Percentiles rank a stretch among this genome's conserved stretches.
Conservation (phyloP, 164 flowering plant species). For the Magnolia changhungtana region DNA sequence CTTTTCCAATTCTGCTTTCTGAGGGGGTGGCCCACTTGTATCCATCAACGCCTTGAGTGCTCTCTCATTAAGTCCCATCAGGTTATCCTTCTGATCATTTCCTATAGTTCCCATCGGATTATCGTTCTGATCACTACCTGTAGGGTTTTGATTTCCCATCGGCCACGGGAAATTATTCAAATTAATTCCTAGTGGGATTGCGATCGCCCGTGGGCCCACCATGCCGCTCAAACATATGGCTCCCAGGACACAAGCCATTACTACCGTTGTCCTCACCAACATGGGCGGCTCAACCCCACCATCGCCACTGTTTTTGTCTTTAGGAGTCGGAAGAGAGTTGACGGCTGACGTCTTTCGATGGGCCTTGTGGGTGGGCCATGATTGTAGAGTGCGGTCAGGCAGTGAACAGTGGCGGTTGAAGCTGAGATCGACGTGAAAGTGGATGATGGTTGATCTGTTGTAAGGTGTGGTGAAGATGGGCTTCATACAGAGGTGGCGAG, state of each 20-base stretch:
- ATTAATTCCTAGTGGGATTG: background rate
- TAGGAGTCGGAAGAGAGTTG: background rate
- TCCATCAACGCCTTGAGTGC: background rate
- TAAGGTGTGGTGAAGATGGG: background rate
- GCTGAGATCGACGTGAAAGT: background rate
- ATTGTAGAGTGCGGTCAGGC: background rate
- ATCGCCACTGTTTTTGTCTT: background rate
- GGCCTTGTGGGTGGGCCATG: background rate
- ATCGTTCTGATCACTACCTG: no score
- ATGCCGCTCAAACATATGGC: background rate
- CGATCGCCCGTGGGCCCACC: background rate
- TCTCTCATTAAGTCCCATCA: background rate
- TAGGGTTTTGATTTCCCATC: background rate
- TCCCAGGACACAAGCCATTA: background rate
- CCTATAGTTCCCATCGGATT: no score
- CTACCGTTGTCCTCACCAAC: background rate
- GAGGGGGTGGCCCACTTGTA: background rate
- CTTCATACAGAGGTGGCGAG: background rate
- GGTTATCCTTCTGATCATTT: no score
- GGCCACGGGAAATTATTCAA: background rate
- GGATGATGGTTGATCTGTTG: background rate
- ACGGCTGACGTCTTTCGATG: background rate
- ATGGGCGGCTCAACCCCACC: background rate
- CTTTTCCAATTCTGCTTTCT: background rate
- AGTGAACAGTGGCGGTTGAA: background rate